A percentile compares a stretch with the other conserved stretches of the same genome.
phyloP scores from a whole-genome alignment of 2,329 filamentous ascomycete genomes.

The Fusarium longipes region DNA sequence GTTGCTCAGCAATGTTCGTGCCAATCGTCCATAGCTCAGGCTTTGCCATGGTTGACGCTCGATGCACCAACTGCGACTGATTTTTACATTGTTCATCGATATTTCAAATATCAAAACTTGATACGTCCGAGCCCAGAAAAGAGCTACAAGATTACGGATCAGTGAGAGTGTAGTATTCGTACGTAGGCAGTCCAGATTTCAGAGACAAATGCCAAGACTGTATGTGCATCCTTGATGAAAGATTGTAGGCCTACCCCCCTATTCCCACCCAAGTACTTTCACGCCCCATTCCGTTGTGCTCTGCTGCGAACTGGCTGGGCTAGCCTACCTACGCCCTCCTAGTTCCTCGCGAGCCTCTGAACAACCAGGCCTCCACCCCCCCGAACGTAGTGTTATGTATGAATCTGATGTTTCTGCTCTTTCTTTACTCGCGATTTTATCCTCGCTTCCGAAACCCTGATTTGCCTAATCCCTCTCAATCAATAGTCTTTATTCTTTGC shows the following conservation, averaged over 20 bases:
- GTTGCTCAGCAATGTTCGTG: slow-evolving; percentile 28
- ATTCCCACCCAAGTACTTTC: background rate
- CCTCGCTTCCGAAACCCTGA: slow-evolving; percentile 41
- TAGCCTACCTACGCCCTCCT: slow-evolving; percentile 37
- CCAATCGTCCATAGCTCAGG: slow-evolving; percentile 16
- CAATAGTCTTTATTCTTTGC: slow-evolving; percentile 34
- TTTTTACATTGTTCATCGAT: slow-evolving; percentile 25
- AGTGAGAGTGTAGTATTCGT: background rate
- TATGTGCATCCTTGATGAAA: slow-evolving; percentile 30
- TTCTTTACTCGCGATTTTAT: slow-evolving; percentile 35
- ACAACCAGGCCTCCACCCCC: slow-evolving; percentile 37
- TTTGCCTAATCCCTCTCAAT: slow-evolving; percentile 32
- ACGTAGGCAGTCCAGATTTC: slow-evolving; percentile 8
- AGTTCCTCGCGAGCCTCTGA: slow-evolving; percentile 25
- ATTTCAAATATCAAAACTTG: slow-evolving; percentile 28
- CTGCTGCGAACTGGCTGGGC: slow-evolving; percentile 22
- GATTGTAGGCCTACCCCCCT: slow-evolving; percentile 35
- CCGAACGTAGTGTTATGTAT: slow-evolving; percentile 34
- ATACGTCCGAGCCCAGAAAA: slow-evolving; percentile 3
- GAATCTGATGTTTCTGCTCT: slow-evolving; percentile 44
- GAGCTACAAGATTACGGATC: slow-evolving; percentile 16
- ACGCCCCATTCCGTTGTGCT: slow-evolving; percentile 30
- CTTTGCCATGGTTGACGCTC: background rate
- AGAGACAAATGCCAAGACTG: slow-evolving; percentile 35
- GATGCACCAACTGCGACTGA: background rate